A percentile compares a stretch with the other conserved stretches of the same genome.
These are phyloP conservation scores for Pythium scleroteichum DNA, from an alignment of 352 stramenopile genomes.

Conservation along the genomic window DNA sequence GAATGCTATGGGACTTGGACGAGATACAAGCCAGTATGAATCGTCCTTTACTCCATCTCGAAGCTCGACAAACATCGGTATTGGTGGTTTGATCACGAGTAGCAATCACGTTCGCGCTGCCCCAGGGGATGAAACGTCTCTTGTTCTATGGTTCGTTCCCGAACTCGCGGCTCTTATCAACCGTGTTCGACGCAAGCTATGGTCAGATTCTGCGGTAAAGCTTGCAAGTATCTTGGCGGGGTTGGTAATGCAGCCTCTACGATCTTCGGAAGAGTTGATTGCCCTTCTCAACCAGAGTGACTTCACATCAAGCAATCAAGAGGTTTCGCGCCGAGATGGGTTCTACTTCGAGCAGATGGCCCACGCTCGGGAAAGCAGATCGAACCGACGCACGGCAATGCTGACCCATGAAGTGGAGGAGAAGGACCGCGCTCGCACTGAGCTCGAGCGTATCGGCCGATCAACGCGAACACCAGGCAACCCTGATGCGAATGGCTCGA, in stretches of 20 bases:
- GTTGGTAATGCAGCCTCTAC: constrained; percentile 59
- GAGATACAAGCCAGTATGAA: constrained; percentile 70
- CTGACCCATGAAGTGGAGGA: constrained; percentile 63
- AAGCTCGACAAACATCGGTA: constrained; percentile 33
- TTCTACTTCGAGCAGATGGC: constrained; percentile 88
- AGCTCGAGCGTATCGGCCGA: constrained; percentile 68
- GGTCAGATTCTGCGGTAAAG: constrained; percentile 71
- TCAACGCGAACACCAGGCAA: constrained; percentile 43
- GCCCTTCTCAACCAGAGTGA: constrained; percentile 56
- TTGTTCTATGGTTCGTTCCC: constrained; percentile 76
- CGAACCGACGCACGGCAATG: constrained; percentile 54
- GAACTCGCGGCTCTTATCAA: constrained; percentile 72
- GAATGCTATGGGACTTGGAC: constrained; percentile 72
- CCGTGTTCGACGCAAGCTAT: constrained; percentile 61
- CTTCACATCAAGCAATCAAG: constrained; percentile 69
- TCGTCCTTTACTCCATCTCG: constrained; percentile 71
- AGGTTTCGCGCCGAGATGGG: constrained; percentile 71
- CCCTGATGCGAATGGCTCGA: constrained; percentile 7
- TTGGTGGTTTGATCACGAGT: constrained; percentile 45
- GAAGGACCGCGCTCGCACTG: constrained; percentile 56
- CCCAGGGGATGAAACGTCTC: constrained; percentile 73
- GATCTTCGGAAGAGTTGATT: constrained; percentile 66
- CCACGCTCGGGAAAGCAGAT: constrained; percentile 69
- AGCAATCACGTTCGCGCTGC: constrained; percentile 62
- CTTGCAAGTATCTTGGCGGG: constrained; percentile 65